These are phyloP conservation scores for Flaveria sonorensis DNA, from an alignment of 129 eudicot genomes.

Conservation along the genomic window DNA sequence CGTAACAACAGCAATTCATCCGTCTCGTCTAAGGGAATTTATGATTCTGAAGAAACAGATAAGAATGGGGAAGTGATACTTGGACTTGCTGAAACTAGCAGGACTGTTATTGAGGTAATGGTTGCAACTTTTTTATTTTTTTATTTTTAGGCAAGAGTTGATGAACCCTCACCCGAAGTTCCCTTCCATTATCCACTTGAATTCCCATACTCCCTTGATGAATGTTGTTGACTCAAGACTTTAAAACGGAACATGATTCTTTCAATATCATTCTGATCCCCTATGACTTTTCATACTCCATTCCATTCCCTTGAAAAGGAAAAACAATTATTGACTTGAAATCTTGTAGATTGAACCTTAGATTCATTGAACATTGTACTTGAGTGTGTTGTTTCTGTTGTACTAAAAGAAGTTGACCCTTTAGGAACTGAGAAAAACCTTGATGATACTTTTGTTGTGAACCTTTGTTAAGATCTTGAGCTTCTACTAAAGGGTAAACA, in stretches of 20 bases:
- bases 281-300: slow-evolving; percentile 22
- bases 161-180: slow-evolving; percentile 37
- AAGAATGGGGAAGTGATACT: too few relatives aligned
- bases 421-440: slow-evolving; percentile 36
- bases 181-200: slow-evolving; percentile 38
- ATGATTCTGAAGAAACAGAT: too few relatives aligned
- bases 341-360: too few relatives aligned
- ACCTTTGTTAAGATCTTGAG: slow-evolving; percentile 50
- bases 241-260: slow-evolving; percentile 46
- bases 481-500: neutral
- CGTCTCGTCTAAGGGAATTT: too few relatives aligned
- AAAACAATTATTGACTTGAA: slow-evolving; percentile 36
- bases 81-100: too few relatives aligned
- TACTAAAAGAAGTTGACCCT: slow-evolving; percentile 18
- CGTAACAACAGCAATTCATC: too few relatives aligned
- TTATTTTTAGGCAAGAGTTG: too few relatives aligned
- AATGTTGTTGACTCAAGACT: slow-evolving; percentile 41
- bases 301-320: slow-evolving; percentile 31
- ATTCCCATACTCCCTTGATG: slow-evolving; percentile 34
- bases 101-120: too few relatives aligned
- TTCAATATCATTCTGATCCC: slow-evolving; percentile 27
- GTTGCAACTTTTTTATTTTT: too few relatives aligned
- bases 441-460: slow-evolving; percentile 32
- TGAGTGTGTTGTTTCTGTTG: slow-evolving; percentile 5
- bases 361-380: slow-evolving; percentile 33